Evolutionary conservation across 345 rosid species (phyloP).

Genomic region (Hypericum perforatum): DNA sequence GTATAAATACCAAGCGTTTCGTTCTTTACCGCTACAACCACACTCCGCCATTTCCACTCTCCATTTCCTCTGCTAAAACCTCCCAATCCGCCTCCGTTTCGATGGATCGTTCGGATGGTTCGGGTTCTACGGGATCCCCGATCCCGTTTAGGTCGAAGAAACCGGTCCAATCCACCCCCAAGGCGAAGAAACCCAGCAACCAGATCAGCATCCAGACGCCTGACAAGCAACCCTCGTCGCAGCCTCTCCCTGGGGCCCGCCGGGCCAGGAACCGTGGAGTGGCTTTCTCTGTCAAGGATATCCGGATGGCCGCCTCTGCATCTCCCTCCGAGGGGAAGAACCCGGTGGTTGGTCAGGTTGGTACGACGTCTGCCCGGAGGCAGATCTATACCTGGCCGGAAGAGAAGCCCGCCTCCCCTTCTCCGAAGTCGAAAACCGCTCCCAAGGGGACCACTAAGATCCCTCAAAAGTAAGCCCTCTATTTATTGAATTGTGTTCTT

Average conservation of each 20-base stretch:
- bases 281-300: conserved; percentile 16
- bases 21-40: background rate
- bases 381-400: conserved; percentile 19
- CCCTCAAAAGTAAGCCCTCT: conserved; percentile 15
- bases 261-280: conserved; percentile 20
- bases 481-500: background rate
- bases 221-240: conserved; percentile 7
- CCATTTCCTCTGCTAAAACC: background rate
- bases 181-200: conserved; percentile 2
- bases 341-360: background rate
- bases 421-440: background rate
- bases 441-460: background rate
- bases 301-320: conserved; percentile 11
- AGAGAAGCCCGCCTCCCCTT: conserved; percentile 1
- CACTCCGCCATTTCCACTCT: background rate
- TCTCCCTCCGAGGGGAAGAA: background rate
- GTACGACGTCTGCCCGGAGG: conserved; percentile 19
- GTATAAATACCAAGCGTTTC: background rate
- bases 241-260: conserved; percentile 3
- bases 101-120: background rate
- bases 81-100: background rate
- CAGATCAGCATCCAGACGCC: conserved; percentile 18
- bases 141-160: conserved; percentile 13
- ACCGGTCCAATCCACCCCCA: conserved; percentile 10
- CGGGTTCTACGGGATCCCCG: background rate